Conservation (phyloP, 345 rosid genomes). For the Abelmoschus esculentus region DNA sequence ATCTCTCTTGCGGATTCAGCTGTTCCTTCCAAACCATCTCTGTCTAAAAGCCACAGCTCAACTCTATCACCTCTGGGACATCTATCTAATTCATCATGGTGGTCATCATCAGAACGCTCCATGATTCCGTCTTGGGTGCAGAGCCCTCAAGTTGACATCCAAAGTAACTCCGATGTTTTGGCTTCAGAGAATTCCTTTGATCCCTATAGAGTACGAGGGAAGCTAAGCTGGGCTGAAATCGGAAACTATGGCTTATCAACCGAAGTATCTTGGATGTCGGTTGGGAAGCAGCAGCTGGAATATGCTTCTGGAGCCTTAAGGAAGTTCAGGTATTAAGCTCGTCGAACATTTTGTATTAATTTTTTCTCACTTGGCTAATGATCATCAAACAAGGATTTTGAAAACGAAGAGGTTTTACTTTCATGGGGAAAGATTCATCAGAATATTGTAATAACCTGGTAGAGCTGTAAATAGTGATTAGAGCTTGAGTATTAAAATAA, state of each 20-base stretch:
- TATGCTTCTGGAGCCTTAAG: slow-evolving; percentile 91
- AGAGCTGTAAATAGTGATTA: not conserved
- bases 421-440: not conserved
- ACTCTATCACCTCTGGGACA: slow-evolving; percentile 74
- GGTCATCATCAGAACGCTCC: slow-evolving; percentile 70
- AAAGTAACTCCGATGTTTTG: slow-evolving; percentile 38
- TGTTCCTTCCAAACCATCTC: slow-evolving; percentile 42
- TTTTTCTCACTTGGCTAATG: not conserved
- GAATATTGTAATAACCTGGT: not conserved
- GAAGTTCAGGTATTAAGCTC: slow-evolving; percentile 56
- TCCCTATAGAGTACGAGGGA: slow-evolving; percentile 78
- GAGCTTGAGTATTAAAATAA: not conserved
- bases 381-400: not conserved
- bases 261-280: slow-evolving; percentile 97
- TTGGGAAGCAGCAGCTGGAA: slow-evolving; percentile 84
- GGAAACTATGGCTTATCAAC: slow-evolving; percentile 62
- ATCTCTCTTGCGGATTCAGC: slow-evolving; percentile 76
- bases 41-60: slow-evolving; percentile 49
- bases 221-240: slow-evolving; percentile 73
- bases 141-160: slow-evolving; percentile 63
- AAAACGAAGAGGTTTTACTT: not conserved
- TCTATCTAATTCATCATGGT: slow-evolving; percentile 75
- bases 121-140: slow-evolving; percentile 66
- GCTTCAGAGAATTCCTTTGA: slow-evolving; percentile 58
- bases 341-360: not conserved